Percentiles rank a stretch among this genome's conserved stretches.
Evolutionary conservation across 2,329 filamentous ascomycete species (phyloP).

Genomic region (Lecanicillium sp.): DNA sequence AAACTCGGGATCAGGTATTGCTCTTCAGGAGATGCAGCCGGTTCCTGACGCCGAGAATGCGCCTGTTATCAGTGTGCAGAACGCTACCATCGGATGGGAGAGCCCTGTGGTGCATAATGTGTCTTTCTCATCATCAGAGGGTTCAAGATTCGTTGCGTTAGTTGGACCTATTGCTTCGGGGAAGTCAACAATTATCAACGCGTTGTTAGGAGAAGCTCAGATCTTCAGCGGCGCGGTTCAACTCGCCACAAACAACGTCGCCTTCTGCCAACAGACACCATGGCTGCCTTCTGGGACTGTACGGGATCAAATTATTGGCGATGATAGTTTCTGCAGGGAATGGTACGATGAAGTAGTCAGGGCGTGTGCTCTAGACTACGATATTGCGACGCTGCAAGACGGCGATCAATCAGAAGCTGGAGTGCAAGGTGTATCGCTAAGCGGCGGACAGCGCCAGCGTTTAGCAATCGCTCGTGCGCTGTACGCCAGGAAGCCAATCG

Average conservation of each 20-base stretch:
- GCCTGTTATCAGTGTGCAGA: conserved; percentile 6
- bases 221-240: neutral
- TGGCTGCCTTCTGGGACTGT: conserved; percentile 6
- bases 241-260: conserved; percentile 1
- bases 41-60: conserved; percentile 1
- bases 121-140: conserved; percentile 5
- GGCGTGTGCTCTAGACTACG: conserved; percentile 6
- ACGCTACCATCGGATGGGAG: conserved; percentile 7
- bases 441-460: conserved; percentile 6
- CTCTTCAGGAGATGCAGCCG: neutral
- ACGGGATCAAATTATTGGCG: conserved; percentile 3
- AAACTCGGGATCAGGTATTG: conserved; percentile 1
- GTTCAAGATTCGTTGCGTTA: conserved; percentile 4
- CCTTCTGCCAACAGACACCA: conserved; percentile 6
- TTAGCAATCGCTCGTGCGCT: conserved; percentile 6
- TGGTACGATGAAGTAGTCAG: conserved; percentile 5
- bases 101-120: conserved; percentile 8
- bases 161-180: conserved; percentile 5
- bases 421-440: conserved; percentile 4
- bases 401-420: conserved; percentile 4
- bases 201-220: conserved; percentile 5
- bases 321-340: neutral
- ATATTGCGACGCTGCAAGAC: conserved; percentile 3
- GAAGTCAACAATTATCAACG: conserved; percentile 6
- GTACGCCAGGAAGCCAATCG: conserved; percentile 4